Evolutionary conservation across 768 basidiomycete genomes (phyloP).

Genomic region (Leccinellum albellum): DNA sequence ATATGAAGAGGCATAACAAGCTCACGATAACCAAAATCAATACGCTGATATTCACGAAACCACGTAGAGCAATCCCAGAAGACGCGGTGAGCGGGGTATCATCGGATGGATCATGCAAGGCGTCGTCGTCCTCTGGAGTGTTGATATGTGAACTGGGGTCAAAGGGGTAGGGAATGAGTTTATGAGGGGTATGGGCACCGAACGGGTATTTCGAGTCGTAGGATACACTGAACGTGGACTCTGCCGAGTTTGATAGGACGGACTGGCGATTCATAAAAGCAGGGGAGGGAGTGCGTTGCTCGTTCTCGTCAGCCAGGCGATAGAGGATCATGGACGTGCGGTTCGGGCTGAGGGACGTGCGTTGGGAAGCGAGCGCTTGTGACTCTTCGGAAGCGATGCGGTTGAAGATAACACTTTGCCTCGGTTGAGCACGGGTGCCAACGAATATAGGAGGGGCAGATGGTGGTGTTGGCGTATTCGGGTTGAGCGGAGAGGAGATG

Average conservation of each 20-base stretch:
- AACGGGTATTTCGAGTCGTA: constrained; percentile 67
- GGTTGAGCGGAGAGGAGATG: constrained; percentile 53
- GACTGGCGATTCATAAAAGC: constrained; percentile 39
- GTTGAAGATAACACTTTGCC: constrained; percentile 39
- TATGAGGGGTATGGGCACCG: constrained; percentile 27
- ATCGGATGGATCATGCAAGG: constrained; percentile 59
- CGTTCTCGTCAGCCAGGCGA: constrained; percentile 43
- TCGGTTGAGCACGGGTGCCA: constrained; percentile 39
- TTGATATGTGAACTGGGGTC: constrained; percentile 59
- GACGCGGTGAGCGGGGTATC: constrained; percentile 26
- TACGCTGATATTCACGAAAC: constrained; percentile 66
- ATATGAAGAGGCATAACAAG: constrained; percentile 72
- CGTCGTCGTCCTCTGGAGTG: constrained; percentile 70
- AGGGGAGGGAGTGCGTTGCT: constrained; percentile 31
- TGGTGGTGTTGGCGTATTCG: constrained; percentile 28
- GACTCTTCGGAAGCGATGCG: constrained; percentile 45
- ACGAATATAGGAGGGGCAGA: constrained; percentile 5
- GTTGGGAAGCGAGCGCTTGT: constrained; percentile 36
- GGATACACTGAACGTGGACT: constrained; percentile 46
- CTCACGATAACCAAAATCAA: constrained; percentile 57
- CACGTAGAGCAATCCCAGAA: constrained; percentile 38
- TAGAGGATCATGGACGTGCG: constrained; percentile 68
- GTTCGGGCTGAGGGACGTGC: constrained; percentile 17
- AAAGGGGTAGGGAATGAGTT: constrained; percentile 67
- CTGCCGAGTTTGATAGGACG: constrained; percentile 49